phyloP scores from a whole-genome alignment of 805 yeast species.

The Metschnikowia lochheadii region DNA sequence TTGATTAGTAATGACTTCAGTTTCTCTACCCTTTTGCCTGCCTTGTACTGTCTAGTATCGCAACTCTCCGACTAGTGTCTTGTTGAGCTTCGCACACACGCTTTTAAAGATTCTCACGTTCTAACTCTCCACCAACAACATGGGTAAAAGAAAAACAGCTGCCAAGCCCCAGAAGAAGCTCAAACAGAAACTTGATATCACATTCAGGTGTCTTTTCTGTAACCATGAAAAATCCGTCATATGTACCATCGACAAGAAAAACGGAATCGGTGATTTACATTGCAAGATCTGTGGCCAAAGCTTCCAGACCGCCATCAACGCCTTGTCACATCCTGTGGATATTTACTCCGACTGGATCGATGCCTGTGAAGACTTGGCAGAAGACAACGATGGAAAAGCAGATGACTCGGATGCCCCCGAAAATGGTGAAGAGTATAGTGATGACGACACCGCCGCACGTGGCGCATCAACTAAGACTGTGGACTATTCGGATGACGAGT shows the following conservation, averaged over 20 bases:
- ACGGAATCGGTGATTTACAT: constrained; percentile 74
- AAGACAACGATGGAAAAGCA: constrained; percentile 43
- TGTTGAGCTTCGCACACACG: background rate
- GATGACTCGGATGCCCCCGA: constrained; percentile 23
- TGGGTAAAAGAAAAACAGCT: constrained; percentile 77
- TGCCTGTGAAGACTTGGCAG: constrained; percentile 87
- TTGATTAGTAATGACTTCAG: too few species aligned
- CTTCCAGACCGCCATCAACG: constrained; percentile 84
- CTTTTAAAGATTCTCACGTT: background rate
- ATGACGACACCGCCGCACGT: constrained; percentile 23
- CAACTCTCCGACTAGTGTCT: too few species aligned
- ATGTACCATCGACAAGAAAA: constrained; percentile 82
- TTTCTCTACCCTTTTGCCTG: too few species aligned
- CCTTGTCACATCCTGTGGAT: constrained; percentile 86
- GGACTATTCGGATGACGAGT: constrained; percentile 31
- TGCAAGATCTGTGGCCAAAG: constrained; percentile 94
- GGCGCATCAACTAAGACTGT: constrained; percentile 13
- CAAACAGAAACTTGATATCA: constrained; percentile 73
- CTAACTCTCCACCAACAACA: constrained; percentile 9
- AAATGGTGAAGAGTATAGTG: constrained; percentile 31
- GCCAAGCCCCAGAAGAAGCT: constrained; percentile 77
- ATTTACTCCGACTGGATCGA: constrained; percentile 97
- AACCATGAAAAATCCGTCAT: constrained; percentile 91
- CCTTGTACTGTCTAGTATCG: too few species aligned
- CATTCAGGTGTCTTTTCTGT: constrained; percentile 89